phyloP scores from a whole-genome alignment of 371 early-diverging fungal species.

The Circinella minor region DNA sequence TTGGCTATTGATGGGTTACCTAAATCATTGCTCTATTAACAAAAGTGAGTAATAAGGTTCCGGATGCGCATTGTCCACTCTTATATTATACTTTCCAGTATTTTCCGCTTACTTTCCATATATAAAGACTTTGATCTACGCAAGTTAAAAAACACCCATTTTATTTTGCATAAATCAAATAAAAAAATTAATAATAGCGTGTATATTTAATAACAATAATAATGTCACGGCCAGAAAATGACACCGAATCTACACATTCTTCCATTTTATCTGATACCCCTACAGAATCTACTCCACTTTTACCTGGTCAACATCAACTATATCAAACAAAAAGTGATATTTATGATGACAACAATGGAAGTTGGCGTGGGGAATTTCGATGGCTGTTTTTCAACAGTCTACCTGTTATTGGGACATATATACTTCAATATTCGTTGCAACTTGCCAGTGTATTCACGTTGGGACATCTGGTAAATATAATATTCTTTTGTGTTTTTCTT shows the following conservation, averaged over 20 bases:
- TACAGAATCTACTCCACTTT: conserved; percentile 7
- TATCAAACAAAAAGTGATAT: neutral
- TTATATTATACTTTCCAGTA: too few species aligned
- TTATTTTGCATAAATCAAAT: too few species aligned
- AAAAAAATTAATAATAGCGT: too few species aligned
- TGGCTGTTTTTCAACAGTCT: conserved; percentile 57
- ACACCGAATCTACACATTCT: neutral
- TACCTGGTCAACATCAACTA: neutral
- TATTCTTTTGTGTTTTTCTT: neutral
- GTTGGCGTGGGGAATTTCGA: conserved; percentile 31
- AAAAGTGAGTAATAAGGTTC: conserved; percentile 1
- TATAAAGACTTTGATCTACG: too few species aligned
- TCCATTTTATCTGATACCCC: neutral
- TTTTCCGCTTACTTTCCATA: neutral
- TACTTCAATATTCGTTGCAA: conserved; percentile 68
- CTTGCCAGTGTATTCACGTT: conserved; percentile 65
- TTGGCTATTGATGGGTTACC: neutral
- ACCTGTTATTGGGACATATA: conserved; percentile 67
- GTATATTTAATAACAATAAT: neutral
- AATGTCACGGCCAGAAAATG: neutral
- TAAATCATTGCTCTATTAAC: neutral
- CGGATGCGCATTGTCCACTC: neutral
- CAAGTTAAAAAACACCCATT: too few species aligned
- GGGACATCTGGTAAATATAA: conserved; percentile 61
- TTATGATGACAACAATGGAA: neutral